Conservation (phyloP, 1,284 basidiomycete genomes). For the Leccinum pallidistipes region DNA sequence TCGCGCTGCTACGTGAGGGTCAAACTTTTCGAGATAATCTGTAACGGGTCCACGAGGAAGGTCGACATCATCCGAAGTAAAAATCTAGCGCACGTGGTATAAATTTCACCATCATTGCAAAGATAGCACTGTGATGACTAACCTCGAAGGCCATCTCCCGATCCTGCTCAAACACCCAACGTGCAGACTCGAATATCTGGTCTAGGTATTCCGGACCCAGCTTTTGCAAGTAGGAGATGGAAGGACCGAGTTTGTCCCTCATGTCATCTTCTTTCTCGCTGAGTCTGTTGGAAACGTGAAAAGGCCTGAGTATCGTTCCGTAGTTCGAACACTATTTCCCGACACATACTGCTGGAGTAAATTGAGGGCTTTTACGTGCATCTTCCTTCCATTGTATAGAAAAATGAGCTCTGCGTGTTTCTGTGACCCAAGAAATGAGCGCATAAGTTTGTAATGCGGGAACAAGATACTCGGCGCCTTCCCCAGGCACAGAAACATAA, state of each 20-base stretch:
- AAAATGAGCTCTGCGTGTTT: slow-evolving; percentile 91
- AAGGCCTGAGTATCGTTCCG: not conserved
- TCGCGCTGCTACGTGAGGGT: slow-evolving; percentile 64
- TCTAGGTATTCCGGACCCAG: slow-evolving; percentile 79
- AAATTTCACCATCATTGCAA: not conserved
- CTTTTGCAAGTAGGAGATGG: slow-evolving; percentile 89
- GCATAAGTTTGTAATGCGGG: not conserved
- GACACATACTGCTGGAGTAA: slow-evolving; percentile 70
- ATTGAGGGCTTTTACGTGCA: slow-evolving; percentile 88
- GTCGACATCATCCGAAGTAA: slow-evolving; percentile 92
- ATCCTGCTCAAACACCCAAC: slow-evolving; percentile 85
- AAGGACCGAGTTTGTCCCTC: slow-evolving; percentile 80
- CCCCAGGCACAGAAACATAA: not conserved
- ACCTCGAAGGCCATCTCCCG: slow-evolving; percentile 77
- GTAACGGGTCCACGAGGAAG: slow-evolving; percentile 78
- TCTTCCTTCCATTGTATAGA: slow-evolving; percentile 92
- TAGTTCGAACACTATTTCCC: not conserved
- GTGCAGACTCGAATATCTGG: slow-evolving; percentile 76
- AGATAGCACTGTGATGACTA: slow-evolving; percentile 10
- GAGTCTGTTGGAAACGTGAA: slow-evolving; percentile 48
- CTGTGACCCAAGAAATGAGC: slow-evolving; percentile 40
- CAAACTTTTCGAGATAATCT: slow-evolving; percentile 74
- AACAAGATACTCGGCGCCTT: not conserved
- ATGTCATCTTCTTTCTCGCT: slow-evolving; percentile 78
- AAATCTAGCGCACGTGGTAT: slow-evolving; percentile 59